Evolutionary conservation across 257 asterid genomes (phyloP), one percentile per base, ranked within the genome.

Genomic region (Solanum peruvianum): DNA sequence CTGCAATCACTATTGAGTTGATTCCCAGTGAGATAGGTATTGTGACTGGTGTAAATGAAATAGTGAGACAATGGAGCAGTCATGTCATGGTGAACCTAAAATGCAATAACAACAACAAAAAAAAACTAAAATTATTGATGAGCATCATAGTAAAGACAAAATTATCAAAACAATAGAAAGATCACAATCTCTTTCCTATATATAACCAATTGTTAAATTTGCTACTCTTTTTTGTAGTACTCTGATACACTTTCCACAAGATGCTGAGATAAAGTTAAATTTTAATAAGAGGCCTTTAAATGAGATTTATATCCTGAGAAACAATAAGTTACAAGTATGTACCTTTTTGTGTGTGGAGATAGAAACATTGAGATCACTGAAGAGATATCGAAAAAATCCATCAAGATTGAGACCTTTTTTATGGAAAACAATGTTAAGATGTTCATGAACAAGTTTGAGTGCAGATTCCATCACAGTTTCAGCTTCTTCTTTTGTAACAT

Each of bases 1-100:
- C 99, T 95, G 27, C 94, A 91, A 58, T 91, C 94, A 7, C 98
- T 95, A 67, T 93, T 95, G 70, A 95, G 86, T 64, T 95, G 98
- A 83, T 95, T 95, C 58, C 98, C 98, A 3, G 95, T 95, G 3
- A 95, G 93, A 85, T 95, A 95, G n/a, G 98, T 91, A 87, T 95
- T 95, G 86, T 95, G 98, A 21, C 98, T 93, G 1, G 98, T 95
- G 70, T 89, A 93, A 27, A 95, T 89, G 91, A 92, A 95, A 86
- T 95, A 95, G 64, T 95, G 95, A 2, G 96, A 93, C 87, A 95
- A 86, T 9, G 98, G 98, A 35, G 93, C 95, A 13, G 49, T 89
- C 98, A 93, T 93, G 70, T 95, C 96, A 25, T 95, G 97, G 76
- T 93, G 90, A 78, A 91, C 97, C 98, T 95, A 90, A 29, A 37